Percentiles rank a stretch among this genome's conserved stretches.
Conservation (phyloP, 208 protist species). For the Angomonas ambiguus region DNA sequence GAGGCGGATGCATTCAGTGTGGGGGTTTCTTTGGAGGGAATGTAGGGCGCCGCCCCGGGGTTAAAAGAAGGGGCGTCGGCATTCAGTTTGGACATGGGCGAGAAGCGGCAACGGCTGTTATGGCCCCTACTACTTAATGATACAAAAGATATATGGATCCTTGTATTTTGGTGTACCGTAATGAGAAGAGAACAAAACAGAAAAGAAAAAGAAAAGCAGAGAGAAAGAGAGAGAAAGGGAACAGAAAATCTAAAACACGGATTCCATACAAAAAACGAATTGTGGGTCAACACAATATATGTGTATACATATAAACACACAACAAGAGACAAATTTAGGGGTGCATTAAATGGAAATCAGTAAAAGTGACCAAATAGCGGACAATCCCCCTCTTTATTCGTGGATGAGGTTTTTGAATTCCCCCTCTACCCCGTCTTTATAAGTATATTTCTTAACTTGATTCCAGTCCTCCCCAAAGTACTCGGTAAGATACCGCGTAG, state of each 20-base stretch:
- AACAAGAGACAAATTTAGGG: not conserved
- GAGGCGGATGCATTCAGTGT: not conserved
- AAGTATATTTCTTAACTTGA: slow-evolving; percentile 61
- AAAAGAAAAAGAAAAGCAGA: not conserved
- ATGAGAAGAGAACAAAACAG: slow-evolving; percentile 3
- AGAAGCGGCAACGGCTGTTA: too few relatives aligned
- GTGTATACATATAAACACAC: not conserved
- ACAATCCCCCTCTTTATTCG: too few relatives aligned
- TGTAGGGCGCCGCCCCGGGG: slow-evolving; percentile 37
- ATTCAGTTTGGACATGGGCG: slow-evolving; percentile 35
- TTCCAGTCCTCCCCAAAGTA: slow-evolving; percentile 82
- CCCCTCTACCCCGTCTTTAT: slow-evolving; percentile 59
- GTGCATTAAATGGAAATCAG: not conserved
- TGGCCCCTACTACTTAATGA: too few relatives aligned
- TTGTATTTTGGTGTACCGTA: too few relatives aligned
- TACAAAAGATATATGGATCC: not conserved
- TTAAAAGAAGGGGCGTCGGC: slow-evolving; percentile 61
- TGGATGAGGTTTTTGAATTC: slow-evolving; percentile 86
- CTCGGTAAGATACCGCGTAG: slow-evolving; percentile 63
- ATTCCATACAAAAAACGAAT: not conserved
- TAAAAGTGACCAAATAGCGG: too few relatives aligned
- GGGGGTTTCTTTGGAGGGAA: not conserved
- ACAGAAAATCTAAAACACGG: not conserved
- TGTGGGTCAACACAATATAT: too few relatives aligned
- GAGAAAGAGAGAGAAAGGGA: not conserved